Base-by-base conservation (phyloP, 768 basidiomycete genomes). In the Boletus pseudo-olivaceus region DNA sequence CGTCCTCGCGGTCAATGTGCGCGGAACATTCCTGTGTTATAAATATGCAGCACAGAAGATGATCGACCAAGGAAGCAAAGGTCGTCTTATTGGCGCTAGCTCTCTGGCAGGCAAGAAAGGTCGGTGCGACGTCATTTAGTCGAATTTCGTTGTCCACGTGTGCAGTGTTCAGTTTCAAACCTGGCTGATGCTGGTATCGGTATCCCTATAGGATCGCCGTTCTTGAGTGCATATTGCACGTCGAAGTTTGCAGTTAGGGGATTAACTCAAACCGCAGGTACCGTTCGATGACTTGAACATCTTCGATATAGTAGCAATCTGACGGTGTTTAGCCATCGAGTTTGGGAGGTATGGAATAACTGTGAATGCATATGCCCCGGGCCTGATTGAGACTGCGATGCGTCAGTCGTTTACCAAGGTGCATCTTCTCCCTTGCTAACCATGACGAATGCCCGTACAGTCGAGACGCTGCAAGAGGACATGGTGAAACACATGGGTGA, bases 191-290 rank as follows among this genome's bases (percentile, higher is more conserved):
- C n/a, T n/a, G n/a, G n/a, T n/a, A n/a, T n/a, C n/a, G 35, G 15
- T 46, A 29, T 38, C n/a, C 5, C 20, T 3, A 19, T 64, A 71
- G 78, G 79, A 23, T 34, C 51, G 7, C n/a, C 55, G 1, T 56
- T 62, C 9, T 9, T 69, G 35, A 49, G 67, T 29, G 57, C 68
- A 6, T 79, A 79, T 53, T 62, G 59, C 39, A 61, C 69, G 0
- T 72, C 72, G 5, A 78, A 80, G 59, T 78, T 77, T 57, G 76
- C 76, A 3, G 47, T 80, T 0, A 66, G 76, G 27, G 76, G 73
- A 15, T 57, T 79, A 27, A 78, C 78, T 1, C 76, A 77, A 48
- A 53, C 60, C 3, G 59, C 67, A 51, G 67, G 67, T 67, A n/a
- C n/a, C n/a, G n/a, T n/a, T 32, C 12, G 55, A 29, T 35, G 0